phyloP scores from a whole-genome alignment of 2,329 filamentous ascomycete species.

The Celoporthe dispersa region DNA sequence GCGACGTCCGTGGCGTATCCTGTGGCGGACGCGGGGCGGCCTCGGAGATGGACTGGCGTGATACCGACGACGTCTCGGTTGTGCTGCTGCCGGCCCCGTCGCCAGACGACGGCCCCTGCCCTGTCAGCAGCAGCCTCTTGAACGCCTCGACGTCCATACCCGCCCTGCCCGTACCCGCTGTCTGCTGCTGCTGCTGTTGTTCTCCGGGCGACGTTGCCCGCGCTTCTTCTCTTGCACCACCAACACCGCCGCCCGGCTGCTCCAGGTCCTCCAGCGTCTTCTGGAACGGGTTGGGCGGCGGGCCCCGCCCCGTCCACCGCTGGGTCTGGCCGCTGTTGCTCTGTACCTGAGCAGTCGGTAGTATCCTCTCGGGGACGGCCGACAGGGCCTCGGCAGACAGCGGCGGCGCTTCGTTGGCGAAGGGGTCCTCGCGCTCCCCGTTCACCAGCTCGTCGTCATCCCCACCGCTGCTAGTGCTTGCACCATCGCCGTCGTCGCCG shows the following conservation, averaged over 20 bases:
- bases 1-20: conserved; percentile 62
- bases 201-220: conserved; percentile 32
- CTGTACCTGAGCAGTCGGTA: conserved; percentile 13
- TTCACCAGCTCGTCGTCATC: conserved; percentile 33
- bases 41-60: conserved; percentile 63
- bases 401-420: conserved; percentile 35
- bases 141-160: conserved; percentile 79
- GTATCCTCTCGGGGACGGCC: background rate
- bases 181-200: background rate
- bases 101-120: conserved; percentile 51
- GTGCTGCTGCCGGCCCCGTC: conserved; percentile 54
- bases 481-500: conserved; percentile 38
- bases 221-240: conserved; percentile 38
- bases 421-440: conserved; percentile 40
- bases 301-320: conserved; percentile 34
- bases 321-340: conserved; percentile 26
- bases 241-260: conserved; percentile 29
- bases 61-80: conserved; percentile 63
- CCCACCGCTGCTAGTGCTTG: conserved; percentile 35
- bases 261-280: conserved; percentile 59
- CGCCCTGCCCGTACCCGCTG: conserved; percentile 41
- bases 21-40: conserved; percentile 32
- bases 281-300: conserved; percentile 59
- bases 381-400: conserved; percentile 33
- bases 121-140: conserved; percentile 75